Evolutionary conservation across 306 rosid species (phyloP), one percentile per base, ranked within the genome.

Genomic region (Pueraria montana): DNA sequence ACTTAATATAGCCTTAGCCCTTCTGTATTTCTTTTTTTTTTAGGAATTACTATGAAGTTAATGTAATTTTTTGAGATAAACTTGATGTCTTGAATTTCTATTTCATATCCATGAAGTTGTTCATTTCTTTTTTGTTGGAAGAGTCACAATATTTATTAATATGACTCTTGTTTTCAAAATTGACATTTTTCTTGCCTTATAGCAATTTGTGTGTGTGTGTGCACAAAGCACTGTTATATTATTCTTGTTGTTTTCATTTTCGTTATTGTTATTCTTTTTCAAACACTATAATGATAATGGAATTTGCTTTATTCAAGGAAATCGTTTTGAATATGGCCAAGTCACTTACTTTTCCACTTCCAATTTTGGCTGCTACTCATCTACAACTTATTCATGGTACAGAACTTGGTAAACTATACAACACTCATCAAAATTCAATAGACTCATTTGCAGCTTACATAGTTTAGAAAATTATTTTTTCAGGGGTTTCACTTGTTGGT

Each of bases 321-420:
- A 59, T 77, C 83, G 79, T 95, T 84, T 82, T 95, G 94, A 91
- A 86, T 87, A 79, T 78, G 86, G 93, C 97, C 68, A 93, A 93
- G 88, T 88, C 91, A n/a, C 89, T 89, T 63, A 70, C 89, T 21
- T 95, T 93, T 89, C 99, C 99, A 74, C 94, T 92, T 82, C 99
- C 91, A 20, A 95, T 95, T 71, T 84, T 93, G 90, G 95, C 99
- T 75, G 83, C 88, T 82, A 82, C 93, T 78, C 91, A 89, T 90
- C 99, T 93, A 74, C 99, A 93, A 84, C 91, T 93, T 84, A 80
- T 92, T 78, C 92, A 88, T 68, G 99, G 99, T 95, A 92, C 46
- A 58, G 61, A 71, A 20, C 23, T 80, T 46, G 72, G 74, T 63
- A 74, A 52, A 76, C 62, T 66, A 65, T 21, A 82, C 58, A 70